Conservation (phyloP, 2,329 filamentous ascomycete species). For the Cercospora berteroae region DNA sequence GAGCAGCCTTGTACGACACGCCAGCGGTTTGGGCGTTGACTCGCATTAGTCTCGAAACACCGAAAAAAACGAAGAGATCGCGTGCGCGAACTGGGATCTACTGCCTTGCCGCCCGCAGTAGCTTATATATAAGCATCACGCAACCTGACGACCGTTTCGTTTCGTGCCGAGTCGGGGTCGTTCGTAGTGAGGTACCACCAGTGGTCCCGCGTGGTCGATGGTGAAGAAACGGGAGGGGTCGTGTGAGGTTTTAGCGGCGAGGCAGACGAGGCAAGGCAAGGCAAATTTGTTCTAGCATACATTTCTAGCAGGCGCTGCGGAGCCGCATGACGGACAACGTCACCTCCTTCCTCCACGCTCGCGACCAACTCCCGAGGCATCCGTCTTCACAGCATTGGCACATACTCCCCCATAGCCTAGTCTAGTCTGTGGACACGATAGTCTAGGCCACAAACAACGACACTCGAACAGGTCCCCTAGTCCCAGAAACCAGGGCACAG, state of each 20-base stretch:
- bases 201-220: background rate
- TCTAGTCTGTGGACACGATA: background rate
- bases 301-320: background rate
- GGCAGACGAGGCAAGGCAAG: background rate
- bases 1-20: constrained; percentile 13
- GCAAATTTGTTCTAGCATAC: background rate
- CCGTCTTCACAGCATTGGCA: background rate
- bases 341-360: background rate
- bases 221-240: background rate
- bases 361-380: background rate
- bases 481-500: background rate
- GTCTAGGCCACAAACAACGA: background rate
- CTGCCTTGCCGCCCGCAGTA: background rate
- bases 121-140: constrained; percentile 2
- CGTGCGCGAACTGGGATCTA: constrained; percentile 13
- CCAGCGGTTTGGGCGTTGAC: constrained; percentile 7
- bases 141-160: background rate
- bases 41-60: constrained; percentile 14
- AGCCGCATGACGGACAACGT: constrained; percentile 10
- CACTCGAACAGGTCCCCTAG: background rate
- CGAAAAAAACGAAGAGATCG: background rate
- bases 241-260: background rate
- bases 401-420: background rate
- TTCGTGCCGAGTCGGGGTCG: background rate
- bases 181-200: background rate